A percentile compares a stretch with the other conserved stretches of the same genome.
phyloP scores from a whole-genome alignment of 2,329 filamentous ascomycete genomes.

The Nemania diffusa region DNA sequence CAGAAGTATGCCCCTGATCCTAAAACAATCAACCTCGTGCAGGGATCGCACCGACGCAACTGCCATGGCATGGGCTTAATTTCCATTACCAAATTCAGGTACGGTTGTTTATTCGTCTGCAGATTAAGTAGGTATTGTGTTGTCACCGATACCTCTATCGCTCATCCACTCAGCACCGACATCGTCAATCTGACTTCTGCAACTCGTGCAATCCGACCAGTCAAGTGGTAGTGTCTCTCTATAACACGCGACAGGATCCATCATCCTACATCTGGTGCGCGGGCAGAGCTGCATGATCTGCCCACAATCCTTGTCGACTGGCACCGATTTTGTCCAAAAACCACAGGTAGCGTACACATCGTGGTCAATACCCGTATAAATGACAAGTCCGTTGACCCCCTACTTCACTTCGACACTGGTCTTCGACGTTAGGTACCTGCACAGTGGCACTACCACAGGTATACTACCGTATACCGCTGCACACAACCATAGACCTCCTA shows the following conservation, averaged over 20 bases:
- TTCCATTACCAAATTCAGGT: background rate
- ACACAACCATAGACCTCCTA: background rate
- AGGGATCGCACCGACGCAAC: constrained; percentile 16
- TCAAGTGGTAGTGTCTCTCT: background rate
- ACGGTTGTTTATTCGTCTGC: background rate
- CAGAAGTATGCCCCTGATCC: constrained; percentile 15
- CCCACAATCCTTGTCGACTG: constrained; percentile 33
- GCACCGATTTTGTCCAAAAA: constrained; percentile 15
- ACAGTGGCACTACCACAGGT: background rate
- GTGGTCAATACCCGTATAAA: constrained; percentile 4
- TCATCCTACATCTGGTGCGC: constrained; percentile 25
- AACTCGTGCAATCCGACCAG: constrained; percentile 10
- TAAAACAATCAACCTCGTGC: constrained; percentile 18
- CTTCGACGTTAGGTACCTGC: background rate
- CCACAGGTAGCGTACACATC: background rate
- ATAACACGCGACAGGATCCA: constrained; percentile 27
- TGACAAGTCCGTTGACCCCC: background rate
- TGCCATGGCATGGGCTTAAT: background rate
- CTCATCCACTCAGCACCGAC: background rate
- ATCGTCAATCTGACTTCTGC: background rate
- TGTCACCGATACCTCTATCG: background rate
- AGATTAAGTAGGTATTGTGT: background rate
- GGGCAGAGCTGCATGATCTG: constrained; percentile 30
- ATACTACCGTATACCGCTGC: too few species aligned
- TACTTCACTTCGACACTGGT: background rate